phyloP scores from a whole-genome alignment of 2,329 filamentous ascomycete genomes.

The Monosporascus sp. region DNA sequence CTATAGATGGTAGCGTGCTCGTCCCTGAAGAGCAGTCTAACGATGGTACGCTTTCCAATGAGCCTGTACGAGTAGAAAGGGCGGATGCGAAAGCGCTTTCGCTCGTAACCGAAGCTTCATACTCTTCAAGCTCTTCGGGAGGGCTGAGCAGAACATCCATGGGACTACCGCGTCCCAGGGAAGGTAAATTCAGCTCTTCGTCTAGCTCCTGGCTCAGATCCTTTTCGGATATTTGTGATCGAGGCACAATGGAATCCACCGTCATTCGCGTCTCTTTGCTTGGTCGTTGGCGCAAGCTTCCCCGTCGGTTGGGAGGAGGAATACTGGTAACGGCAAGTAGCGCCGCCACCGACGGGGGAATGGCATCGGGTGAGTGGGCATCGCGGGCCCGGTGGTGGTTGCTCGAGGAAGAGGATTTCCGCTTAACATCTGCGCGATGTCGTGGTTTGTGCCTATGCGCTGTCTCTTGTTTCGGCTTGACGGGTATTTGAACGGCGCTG shows the following conservation, averaged over 20 bases:
- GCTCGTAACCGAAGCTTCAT: conserved; percentile 37
- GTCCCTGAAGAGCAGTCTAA: conserved; percentile 50
- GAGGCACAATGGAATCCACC: conserved; percentile 50
- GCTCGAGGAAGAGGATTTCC: conserved; percentile 26
- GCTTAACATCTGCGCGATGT: conserved; percentile 27
- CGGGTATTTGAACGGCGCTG: conserved; percentile 52
- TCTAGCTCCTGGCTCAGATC: conserved; percentile 42
- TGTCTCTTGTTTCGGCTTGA: conserved; percentile 33
- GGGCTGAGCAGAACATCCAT: conserved; percentile 56
- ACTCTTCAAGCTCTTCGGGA: conserved; percentile 51
- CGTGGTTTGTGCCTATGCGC: conserved; percentile 30
- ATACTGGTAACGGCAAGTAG: conserved; percentile 59
- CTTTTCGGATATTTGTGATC: conserved; percentile 52
- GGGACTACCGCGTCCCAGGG: conserved; percentile 44
- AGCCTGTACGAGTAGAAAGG: conserved; percentile 50
- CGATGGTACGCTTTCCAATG: conserved; percentile 57
- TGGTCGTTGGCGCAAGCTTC: conserved; percentile 25
- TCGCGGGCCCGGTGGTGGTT: conserved; percentile 32
- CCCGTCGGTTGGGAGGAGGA: conserved; percentile 40
- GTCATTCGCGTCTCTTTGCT: conserved; percentile 36
- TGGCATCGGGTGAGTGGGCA: conserved; percentile 45
- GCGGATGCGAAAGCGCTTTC: conserved; percentile 49
- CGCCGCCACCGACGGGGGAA: conserved; percentile 56
- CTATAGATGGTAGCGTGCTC: conserved; percentile 43
- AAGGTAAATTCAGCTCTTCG: conserved; percentile 26